Percentiles rank a stretch among this genome's conserved stretches.
Conservation (phyloP, 2,329 filamentous ascomycete species). For the Diplodia scrobiculata region DNA sequence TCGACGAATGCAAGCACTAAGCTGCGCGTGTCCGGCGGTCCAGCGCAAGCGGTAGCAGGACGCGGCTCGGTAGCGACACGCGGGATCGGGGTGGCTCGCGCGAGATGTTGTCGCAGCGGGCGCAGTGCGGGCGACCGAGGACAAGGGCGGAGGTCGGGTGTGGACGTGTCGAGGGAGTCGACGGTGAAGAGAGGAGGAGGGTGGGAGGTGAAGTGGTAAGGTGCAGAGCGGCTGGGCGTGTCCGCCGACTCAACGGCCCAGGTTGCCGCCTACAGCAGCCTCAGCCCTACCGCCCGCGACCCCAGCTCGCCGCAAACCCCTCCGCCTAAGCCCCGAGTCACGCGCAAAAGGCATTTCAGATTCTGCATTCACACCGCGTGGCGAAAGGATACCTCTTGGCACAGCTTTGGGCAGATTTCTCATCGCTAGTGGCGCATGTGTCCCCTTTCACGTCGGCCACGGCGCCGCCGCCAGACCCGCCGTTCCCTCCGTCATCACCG, state of each 20-base stretch:
- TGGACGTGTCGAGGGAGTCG: conserved; percentile 1
- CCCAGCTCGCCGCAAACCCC: conserved; percentile 18
- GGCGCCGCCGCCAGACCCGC: background rate
- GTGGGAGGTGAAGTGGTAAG: conserved; percentile 1
- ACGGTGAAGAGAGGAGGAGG: conserved; percentile 6
- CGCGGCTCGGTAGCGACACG: conserved; percentile 10
- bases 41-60: conserved; percentile 6
- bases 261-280: conserved; percentile 13
- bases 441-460: background rate
- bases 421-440: background rate
- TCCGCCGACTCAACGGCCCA: conserved; percentile 15
- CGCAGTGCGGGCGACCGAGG: conserved; percentile 7
- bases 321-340: conserved; percentile 17
- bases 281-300: conserved; percentile 14
- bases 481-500: conserved; percentile 13
- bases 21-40: conserved; percentile 16
- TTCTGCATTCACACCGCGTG: background rate
- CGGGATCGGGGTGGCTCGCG: conserved; percentile 11
- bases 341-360: conserved; percentile 3
- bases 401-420: background rate
- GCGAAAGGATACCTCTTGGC: background rate
- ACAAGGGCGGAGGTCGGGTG: background rate
- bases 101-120: conserved; percentile 4
- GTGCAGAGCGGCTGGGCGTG: conserved; percentile 11
- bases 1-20: conserved; percentile 10